Percentiles rank a stretch among this genome's conserved stretches.
Evolutionary conservation across 129 eudicot species (phyloP).

Genomic region (Rutidosis leptorrhynchoides): DNA sequence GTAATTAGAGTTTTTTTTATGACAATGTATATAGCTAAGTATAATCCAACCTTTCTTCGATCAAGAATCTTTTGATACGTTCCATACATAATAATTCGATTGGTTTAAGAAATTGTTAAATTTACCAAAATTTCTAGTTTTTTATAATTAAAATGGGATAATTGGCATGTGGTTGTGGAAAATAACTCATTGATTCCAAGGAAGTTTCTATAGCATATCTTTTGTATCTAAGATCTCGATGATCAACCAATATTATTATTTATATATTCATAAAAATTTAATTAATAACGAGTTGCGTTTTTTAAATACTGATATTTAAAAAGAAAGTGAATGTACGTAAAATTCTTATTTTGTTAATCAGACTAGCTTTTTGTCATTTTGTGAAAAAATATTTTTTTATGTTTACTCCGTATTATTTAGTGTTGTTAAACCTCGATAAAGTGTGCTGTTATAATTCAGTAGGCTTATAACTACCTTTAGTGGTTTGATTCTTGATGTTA

Average conservation of each 20-base stretch:
- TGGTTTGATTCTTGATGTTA: too few relatives aligned
- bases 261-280: neutral
- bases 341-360: neutral
- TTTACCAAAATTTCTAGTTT: constrained; percentile 21
- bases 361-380: constrained; percentile 15
- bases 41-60: neutral
- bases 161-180: constrained; percentile 33
- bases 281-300: neutral
- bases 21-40: too few relatives aligned
- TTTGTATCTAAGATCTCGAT: neutral
- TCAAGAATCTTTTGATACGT: constrained; percentile 32
- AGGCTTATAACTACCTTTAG: too few relatives aligned
- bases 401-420: constrained; percentile 1
- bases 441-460: too few relatives aligned
- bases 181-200: constrained; percentile 21
- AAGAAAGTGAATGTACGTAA: neutral
- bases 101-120: constrained; percentile 32
- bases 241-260: neutral
- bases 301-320: neutral
- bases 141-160: constrained; percentile 15
- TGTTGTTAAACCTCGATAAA: constrained; percentile 29
- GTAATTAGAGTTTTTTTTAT: too few relatives aligned
- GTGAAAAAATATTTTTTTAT: constrained; percentile 25
- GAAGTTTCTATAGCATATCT: constrained; percentile 24
- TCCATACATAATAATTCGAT: neutral